A percentile compares a stretch with the other conserved stretches of the same genome.
Conservation (phyloP, 2,329 filamentous ascomycete genomes). For the Fusarium luffae region DNA sequence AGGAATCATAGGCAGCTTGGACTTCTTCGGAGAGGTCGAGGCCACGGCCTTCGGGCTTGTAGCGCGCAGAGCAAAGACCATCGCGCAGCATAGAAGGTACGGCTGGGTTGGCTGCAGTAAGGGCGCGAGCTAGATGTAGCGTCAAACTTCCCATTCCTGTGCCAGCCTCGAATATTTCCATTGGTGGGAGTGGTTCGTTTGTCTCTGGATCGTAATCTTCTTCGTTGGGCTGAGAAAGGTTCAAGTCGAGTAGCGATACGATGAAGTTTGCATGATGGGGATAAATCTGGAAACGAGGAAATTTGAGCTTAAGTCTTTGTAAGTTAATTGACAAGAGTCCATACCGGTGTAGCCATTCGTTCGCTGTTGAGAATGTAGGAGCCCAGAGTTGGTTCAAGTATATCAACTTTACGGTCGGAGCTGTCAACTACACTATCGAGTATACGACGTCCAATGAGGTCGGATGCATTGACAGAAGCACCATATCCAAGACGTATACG, state of each 20-base stretch:
- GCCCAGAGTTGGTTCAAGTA: constrained; percentile 75
- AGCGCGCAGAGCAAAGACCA: constrained; percentile 42
- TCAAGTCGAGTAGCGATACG: constrained; percentile 79
- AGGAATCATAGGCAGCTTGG: constrained; percentile 55
- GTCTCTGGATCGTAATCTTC: constrained; percentile 45
- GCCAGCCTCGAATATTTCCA: constrained; percentile 85
- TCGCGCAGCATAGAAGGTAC: constrained; percentile 56
- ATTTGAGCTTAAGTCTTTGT: no score
- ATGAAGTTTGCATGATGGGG: constrained; percentile 80
- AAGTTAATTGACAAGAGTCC: neutral
- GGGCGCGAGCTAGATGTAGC: constrained; percentile 77
- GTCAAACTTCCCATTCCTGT: constrained; percentile 87
- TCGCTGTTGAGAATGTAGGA: constrained; percentile 77
- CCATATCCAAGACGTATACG: constrained; percentile 56
- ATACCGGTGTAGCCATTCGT: constrained; percentile 76
- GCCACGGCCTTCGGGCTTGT: constrained; percentile 33
- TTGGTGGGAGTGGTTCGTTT: constrained; percentile 52
- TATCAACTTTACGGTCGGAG: constrained; percentile 61
- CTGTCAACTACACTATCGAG: constrained; percentile 69
- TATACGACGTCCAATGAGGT: constrained; percentile 71
- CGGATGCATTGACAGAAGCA: constrained; percentile 60
- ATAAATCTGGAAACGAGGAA: constrained; percentile 58
- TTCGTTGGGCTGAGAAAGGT: constrained; percentile 60
- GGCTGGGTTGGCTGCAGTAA: constrained; percentile 76
- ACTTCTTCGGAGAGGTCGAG: constrained; percentile 47